Base-by-base conservation (phyloP, 1,284 basidiomycete genomes). In the Malassezia brasiliensis region DNA sequence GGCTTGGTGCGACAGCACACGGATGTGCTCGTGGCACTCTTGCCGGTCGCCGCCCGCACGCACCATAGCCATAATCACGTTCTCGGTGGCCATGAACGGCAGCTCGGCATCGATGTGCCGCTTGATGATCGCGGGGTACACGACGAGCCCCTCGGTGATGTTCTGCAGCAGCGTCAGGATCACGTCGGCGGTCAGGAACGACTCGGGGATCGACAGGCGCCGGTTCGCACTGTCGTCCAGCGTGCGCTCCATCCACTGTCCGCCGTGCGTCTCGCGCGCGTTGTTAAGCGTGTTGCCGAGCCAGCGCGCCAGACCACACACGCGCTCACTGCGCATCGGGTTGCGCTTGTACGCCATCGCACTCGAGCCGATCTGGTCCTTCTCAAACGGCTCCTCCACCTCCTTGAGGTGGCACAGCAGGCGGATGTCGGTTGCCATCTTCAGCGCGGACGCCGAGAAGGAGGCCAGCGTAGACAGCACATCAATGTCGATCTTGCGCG, bases 281-380 rank as follows among this genome's bases (percentile, higher is more conserved):
- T 58, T 66, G 61, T 63, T 65, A 47, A 65, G 56, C 9, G 66
- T 62, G 48, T 72, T 72, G 9, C 69, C 68, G 10, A 48, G 85
- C 83, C 89, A 94, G 88, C 94, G 81, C 19, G 93, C 82, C 42
- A 99, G 82, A 67, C 87, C 90, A 80, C 94, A 99, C 49, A 96
- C 87, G 45, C 94, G 86, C 78, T 99, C 94, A 59, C 84, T 91
- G 53, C 94, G 88, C 94, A 99, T 99, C 1, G 94, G 94, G 78
- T 99, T 98, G 59, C 94, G 83, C 79, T 99, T 98, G 83, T 99
- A 99, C 2, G 94, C 93, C 93, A 99, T 99, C 15, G 91, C 91
- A n/a, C 64, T 74, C 59, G 74, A 76, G n/a, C 94, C 94, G 66
- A 98, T 98, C 79, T 99, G 94, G 50, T 93, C 93, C 63, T 90